phyloP scores from a whole-genome alignment of 306 rosid species.

The Vigna reflexopilosa region DNA sequence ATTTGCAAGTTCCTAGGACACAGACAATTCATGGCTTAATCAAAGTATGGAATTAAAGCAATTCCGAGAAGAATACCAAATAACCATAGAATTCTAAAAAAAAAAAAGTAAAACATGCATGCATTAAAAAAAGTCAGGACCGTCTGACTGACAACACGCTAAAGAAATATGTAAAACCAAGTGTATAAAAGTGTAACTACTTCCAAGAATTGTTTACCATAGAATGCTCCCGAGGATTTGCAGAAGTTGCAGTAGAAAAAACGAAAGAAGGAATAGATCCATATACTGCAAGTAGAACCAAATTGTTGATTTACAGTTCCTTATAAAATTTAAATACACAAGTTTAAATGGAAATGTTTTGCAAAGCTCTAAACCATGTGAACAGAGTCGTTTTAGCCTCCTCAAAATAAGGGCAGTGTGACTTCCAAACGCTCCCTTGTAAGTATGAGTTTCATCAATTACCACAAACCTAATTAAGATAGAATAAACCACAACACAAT shows the following conservation, averaged over 20 bases:
- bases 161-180: slow-evolving; percentile 16
- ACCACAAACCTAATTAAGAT: slow-evolving; percentile 73
- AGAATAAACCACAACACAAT: slow-evolving; percentile 27
- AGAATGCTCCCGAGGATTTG: slow-evolving; percentile 88
- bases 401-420: slow-evolving; percentile 87
- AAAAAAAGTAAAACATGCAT: slow-evolving; percentile 20
- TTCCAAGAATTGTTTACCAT: slow-evolving; percentile 63
- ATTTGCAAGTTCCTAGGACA: slow-evolving; percentile 87
- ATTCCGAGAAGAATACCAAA: slow-evolving; percentile 16
- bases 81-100: slow-evolving; percentile 21
- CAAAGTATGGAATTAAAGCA: slow-evolving; percentile 10
- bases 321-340: slow-evolving; percentile 37
- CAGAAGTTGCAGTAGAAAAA: slow-evolving; percentile 93
- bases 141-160: slow-evolving; percentile 13
- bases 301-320: slow-evolving; percentile 31
- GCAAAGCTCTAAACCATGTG: slow-evolving; percentile 62
- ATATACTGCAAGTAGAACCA: slow-evolving; percentile 72
- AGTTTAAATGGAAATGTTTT: slow-evolving; percentile 37
- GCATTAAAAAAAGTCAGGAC: slow-evolving; percentile 3
- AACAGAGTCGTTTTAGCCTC: slow-evolving; percentile 85
- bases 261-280: slow-evolving; percentile 92
- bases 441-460: slow-evolving; percentile 89
- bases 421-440: slow-evolving; percentile 97
- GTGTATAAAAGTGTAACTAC: slow-evolving; percentile 26
- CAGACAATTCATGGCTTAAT: slow-evolving; percentile 33